These are phyloP conservation scores for Litsea cubeba DNA, from an alignment of 164 flowering plant species.

Conservation along the genomic window DNA sequence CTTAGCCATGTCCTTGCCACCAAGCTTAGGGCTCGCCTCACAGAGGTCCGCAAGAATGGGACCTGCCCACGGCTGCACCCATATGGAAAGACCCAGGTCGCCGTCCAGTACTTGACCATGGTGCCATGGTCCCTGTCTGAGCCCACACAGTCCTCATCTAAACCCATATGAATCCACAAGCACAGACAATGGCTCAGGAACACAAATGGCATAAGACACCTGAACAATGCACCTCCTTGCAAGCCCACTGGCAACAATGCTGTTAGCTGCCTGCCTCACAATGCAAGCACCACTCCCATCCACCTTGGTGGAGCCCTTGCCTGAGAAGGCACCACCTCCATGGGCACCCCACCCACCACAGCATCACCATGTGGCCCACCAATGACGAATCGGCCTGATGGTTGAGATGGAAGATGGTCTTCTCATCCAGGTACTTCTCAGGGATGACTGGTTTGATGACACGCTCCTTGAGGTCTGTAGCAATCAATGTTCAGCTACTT, in stretches of 20 bases:
- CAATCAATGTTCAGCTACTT: slow-evolving; percentile 5
- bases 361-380: slow-evolving; percentile 78
- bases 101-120: slow-evolving; percentile 64
- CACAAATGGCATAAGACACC: slow-evolving; percentile 68
- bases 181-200: slow-evolving; percentile 54
- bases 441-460: slow-evolving; percentile 62
- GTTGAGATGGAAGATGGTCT: slow-evolving; percentile 62
- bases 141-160: slow-evolving; percentile 79
- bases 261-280: slow-evolving; percentile 61
- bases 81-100: slow-evolving; percentile 77
- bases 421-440: slow-evolving; percentile 55
- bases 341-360: slow-evolving; percentile 34
- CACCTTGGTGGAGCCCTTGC: slow-evolving; percentile 45
- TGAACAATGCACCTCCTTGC: slow-evolving; percentile 60
- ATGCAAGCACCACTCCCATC: slow-evolving; percentile 63
- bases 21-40: slow-evolving; percentile 68
- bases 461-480: slow-evolving; percentile 59
- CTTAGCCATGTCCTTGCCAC: slow-evolving; percentile 73
- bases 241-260: slow-evolving; percentile 46
- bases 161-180: slow-evolving; percentile 75
- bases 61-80: slow-evolving; percentile 69
- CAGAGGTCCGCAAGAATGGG: slow-evolving; percentile 68
- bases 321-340: too few relatives aligned
- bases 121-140: slow-evolving; percentile 54
- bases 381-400: slow-evolving; percentile 60